Evolutionary conservation across 257 asterid genomes (phyloP).

Genomic region (Linaria vulgaris): DNA sequence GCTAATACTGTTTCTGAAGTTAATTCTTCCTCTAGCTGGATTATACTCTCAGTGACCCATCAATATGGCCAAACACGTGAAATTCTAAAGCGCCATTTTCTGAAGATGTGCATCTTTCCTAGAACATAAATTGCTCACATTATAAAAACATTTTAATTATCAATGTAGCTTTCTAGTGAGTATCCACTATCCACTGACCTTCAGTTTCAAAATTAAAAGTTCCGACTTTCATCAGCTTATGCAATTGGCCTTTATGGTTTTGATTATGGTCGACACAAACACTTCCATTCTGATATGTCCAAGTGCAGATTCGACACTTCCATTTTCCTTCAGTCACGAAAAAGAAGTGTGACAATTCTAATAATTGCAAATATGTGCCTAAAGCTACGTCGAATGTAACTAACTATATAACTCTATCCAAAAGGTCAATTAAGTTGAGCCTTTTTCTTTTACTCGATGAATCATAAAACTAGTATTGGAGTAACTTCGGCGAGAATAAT

Average conservation of each 20-base stretch:
- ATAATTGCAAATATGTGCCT: slow-evolving; percentile 38
- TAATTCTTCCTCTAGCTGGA: neutral
- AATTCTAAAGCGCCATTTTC: neutral
- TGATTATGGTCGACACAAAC: slow-evolving; percentile 52
- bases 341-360: slow-evolving; percentile 33
- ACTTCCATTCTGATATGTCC: slow-evolving; percentile 67
- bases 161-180: slow-evolving; percentile 24
- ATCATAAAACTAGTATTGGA: neutral
- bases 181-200: slow-evolving; percentile 68
- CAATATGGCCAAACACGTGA: neutral
- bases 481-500: neutral
- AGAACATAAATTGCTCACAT: slow-evolving; percentile 11
- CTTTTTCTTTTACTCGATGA: slow-evolving; percentile 16
- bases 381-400: neutral
- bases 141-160: slow-evolving; percentile 18
- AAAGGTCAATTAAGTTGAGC: slow-evolving; percentile 12
- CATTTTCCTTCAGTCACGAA: slow-evolving; percentile 80
- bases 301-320: slow-evolving; percentile 91
- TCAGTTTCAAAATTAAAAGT: slow-evolving; percentile 46
- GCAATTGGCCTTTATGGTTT: slow-evolving; percentile 56
- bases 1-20: neutral
- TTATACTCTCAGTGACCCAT: neutral
- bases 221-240: slow-evolving; percentile 61
- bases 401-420: slow-evolving; percentile 16
- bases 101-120: neutral